These are phyloP conservation scores for Capsicum pubescens DNA, from an alignment of 257 asterid genomes.

Conservation along the genomic window DNA sequence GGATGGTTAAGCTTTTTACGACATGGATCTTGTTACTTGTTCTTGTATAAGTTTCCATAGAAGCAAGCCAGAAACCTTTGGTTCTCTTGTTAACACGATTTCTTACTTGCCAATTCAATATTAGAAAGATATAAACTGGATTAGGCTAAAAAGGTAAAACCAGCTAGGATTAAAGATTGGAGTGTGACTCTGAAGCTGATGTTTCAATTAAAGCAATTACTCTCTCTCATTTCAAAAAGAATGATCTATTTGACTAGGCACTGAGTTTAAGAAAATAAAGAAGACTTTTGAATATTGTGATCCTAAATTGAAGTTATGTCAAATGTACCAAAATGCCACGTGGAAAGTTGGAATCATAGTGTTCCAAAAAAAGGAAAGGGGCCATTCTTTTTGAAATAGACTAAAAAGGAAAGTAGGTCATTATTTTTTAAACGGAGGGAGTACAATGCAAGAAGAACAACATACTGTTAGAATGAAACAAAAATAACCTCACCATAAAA, in stretches of 20 bases:
- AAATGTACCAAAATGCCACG: no score
- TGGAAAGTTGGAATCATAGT: no score
- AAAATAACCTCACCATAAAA: constrained; percentile 50
- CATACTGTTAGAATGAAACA: not conserved
- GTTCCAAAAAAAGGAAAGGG: no score
- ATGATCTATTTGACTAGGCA: no score
- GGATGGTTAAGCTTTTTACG: not conserved
- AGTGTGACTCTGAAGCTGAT: not conserved
- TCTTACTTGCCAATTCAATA: constrained; percentile 5
- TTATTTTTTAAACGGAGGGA: no score
- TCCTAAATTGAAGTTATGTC: no score
- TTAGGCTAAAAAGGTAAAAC: not conserved
- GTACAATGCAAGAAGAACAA: not conserved
- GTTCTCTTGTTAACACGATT: not conserved
- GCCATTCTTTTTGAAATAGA: no score
- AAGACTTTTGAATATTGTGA: no score
- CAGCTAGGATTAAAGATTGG: not conserved
- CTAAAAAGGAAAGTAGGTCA: no score
- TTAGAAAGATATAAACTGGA: not conserved
- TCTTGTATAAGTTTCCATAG: constrained; percentile 9
- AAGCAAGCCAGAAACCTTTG: constrained; percentile 1
- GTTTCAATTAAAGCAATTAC: constrained; percentile 4
- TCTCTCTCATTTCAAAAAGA: no score
- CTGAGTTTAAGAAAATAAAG: no score
- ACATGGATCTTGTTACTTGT: not conserved